These are phyloP conservation scores for Dissoconium aciculare DNA, from an alignment of 2,329 filamentous ascomycete species.

Conservation along the genomic window DNA sequence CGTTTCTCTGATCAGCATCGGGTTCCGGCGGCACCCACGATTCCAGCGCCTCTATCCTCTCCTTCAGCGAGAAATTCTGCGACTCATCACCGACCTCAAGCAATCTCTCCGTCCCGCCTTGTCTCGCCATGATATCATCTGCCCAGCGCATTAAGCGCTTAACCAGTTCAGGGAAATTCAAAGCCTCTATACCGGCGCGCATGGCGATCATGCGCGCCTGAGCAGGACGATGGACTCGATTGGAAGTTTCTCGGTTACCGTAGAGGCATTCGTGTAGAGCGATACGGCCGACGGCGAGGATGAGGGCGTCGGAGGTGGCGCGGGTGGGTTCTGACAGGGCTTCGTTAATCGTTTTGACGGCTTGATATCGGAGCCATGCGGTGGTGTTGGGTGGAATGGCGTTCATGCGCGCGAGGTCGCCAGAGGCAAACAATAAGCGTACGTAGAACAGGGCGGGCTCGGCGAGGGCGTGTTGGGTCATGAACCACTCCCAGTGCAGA, in stretches of 20 bases:
- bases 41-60: slow-evolving; percentile 3
- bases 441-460: slow-evolving; percentile 13
- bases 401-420: slow-evolving; percentile 15
- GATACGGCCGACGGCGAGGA: slow-evolving; percentile 22
- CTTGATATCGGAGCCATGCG: slow-evolving; percentile 18
- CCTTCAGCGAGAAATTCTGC: slow-evolving; percentile 2
- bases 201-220: slow-evolving; percentile 22
- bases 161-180: slow-evolving; percentile 20
- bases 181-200: slow-evolving; percentile 19
- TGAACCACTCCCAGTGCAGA: slow-evolving; percentile 20
- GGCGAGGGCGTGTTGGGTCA: slow-evolving; percentile 20
- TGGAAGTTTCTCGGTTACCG: slow-evolving; percentile 19
- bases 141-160: slow-evolving; percentile 23
- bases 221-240: slow-evolving; percentile 20
- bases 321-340: slow-evolving; percentile 12
- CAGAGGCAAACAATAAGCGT: slow-evolving; percentile 8
- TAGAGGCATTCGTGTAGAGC: slow-evolving; percentile 23
- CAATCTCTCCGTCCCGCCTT: neutral
- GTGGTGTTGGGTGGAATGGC: slow-evolving; percentile 12
- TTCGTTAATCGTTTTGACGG: slow-evolving; percentile 19
- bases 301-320: slow-evolving; percentile 14
- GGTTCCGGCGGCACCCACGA: neutral
- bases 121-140: slow-evolving; percentile 7
- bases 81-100: neutral
- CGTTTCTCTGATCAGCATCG: too few species aligned